These are phyloP conservation scores for Nidularia pulvinata DNA, from an alignment of 768 basidiomycete genomes.

Conservation along the genomic window DNA sequence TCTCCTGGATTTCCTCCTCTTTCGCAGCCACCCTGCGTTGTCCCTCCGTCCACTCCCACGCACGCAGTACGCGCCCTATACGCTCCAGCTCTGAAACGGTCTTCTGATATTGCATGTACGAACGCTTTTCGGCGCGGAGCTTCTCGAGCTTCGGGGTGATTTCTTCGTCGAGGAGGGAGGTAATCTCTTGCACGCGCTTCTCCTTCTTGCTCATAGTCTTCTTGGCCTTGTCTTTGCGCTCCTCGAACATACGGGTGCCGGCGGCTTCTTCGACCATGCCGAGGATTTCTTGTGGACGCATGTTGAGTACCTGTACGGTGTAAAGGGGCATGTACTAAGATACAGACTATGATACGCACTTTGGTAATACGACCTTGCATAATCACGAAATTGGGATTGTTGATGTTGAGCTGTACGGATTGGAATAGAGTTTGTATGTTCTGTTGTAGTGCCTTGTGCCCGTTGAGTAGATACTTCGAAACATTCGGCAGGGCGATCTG, in stretches of 20 bases:
- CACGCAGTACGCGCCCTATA: conserved; percentile 77
- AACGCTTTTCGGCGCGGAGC: conserved; percentile 85
- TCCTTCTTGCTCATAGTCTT: conserved; percentile 98
- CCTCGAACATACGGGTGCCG: conserved; percentile 99
- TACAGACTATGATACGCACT: conserved; percentile 33
- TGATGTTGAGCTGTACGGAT: conserved; percentile 97
- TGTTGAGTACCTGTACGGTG: conserved; percentile 76
- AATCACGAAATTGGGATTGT: conserved; percentile 99
- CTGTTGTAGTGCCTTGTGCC: conserved; percentile 89
- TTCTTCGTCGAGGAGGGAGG: conserved; percentile 78
- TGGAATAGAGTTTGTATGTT: conserved; percentile 91
- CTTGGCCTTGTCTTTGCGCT: conserved; percentile 94
- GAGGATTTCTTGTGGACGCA: conserved; percentile 97
- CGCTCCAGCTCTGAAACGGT: conserved; percentile 85
- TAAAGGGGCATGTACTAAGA: not conserved
- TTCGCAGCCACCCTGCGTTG: conserved; percentile 52
- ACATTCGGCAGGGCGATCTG: conserved; percentile 93
- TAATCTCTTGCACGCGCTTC: conserved; percentile 91
- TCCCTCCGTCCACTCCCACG: conserved; percentile 84
- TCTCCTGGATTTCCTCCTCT: conserved; percentile 51
- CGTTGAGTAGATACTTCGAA: conserved; percentile 95
- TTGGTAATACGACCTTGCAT: conserved; percentile 99
- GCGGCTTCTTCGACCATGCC: conserved; percentile 99
- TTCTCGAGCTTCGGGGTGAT: conserved; percentile 94
- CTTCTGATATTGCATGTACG: conserved; percentile 91